Conservation (phyloP, 2,329 filamentous ascomycete genomes). For the Clathrospora elynae region DNA sequence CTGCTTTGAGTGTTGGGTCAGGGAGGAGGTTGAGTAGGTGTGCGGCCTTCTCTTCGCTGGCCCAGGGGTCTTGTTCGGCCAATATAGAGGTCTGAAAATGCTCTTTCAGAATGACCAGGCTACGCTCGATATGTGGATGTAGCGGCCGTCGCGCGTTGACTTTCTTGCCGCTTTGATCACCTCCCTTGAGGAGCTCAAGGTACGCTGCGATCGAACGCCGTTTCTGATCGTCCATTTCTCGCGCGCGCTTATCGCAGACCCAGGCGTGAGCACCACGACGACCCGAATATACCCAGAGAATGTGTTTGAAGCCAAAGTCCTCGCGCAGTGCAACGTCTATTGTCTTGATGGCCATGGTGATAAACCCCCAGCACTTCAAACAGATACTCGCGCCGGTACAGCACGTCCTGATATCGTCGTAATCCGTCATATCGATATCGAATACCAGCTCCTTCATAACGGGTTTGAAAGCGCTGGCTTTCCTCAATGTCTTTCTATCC, state of each 20-base stretch:
- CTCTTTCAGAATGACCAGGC: conserved; percentile 79
- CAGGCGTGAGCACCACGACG: conserved; percentile 96
- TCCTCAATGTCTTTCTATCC: conserved; percentile 85
- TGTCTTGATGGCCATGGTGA: conserved; percentile 96
- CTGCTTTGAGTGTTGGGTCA: conserved; percentile 75
- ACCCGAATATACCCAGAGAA: conserved; percentile 98
- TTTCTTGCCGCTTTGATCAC: conserved; percentile 82
- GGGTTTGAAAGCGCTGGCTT: conserved; percentile 80
- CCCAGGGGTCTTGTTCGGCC: conserved; percentile 84
- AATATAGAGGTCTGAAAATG: conserved; percentile 87
- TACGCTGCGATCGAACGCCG: conserved; percentile 86
- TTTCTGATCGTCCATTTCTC: conserved; percentile 83
- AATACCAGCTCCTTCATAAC: conserved; percentile 94
- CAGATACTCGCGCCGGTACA: conserved; percentile 94
- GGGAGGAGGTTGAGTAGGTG: conserved; percentile 84
- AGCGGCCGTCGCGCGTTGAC: conserved; percentile 83
- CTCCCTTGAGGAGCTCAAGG: conserved; percentile 86
- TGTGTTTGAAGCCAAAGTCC: conserved; percentile 95
- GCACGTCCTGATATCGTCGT: conserved; percentile 95
- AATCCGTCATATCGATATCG: conserved; percentile 99
- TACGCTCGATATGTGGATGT: conserved; percentile 87
- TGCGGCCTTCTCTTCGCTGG: conserved; percentile 67
- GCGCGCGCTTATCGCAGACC: conserved; percentile 90
- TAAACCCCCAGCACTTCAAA: conserved; percentile 92
- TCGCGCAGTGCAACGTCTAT: conserved; percentile 84